Evolutionary conservation across 495 filamentous ascomycete genomes (phyloP).

Genomic region (Penicillium bialowiezense): DNA sequence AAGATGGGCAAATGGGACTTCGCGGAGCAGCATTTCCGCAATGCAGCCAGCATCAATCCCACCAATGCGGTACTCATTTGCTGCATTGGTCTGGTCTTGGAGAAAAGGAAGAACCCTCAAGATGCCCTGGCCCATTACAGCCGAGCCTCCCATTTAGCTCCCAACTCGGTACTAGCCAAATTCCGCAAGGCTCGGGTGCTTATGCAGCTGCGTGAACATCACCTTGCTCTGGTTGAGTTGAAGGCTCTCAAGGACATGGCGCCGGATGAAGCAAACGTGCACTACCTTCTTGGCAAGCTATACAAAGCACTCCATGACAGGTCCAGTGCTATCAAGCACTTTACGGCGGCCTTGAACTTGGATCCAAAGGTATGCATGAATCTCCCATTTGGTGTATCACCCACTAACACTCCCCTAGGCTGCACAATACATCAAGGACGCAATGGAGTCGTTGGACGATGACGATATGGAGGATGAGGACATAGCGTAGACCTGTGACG

Average conservation of each 20-base stretch:
- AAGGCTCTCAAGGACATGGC: slow-evolving; percentile 82
- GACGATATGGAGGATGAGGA: slow-evolving; percentile 75
- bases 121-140: slow-evolving; percentile 77
- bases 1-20: slow-evolving; percentile 90
- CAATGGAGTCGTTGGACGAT: slow-evolving; percentile 85
- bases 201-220: slow-evolving; percentile 68
- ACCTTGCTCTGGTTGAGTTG: slow-evolving; percentile 73
- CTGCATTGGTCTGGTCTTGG: slow-evolving; percentile 84
- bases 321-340: slow-evolving; percentile 79
- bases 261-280: slow-evolving; percentile 92
- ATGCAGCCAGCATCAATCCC: slow-evolving; percentile 83
- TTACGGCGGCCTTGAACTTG: slow-evolving; percentile 89
- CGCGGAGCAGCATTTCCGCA: slow-evolving; percentile 85
- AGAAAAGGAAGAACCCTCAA: slow-evolving; percentile 77
- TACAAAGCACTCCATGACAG: slow-evolving; percentile 81
- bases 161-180: slow-evolving; percentile 72
- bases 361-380: slow-evolving; percentile 81
- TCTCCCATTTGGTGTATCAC: slow-evolving; percentile 18
- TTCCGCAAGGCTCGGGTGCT: slow-evolving; percentile 91
- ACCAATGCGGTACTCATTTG: slow-evolving; percentile 86
- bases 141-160: slow-evolving; percentile 76
- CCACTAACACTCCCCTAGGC: slow-evolving; percentile 53
- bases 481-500: slow-evolving; percentile 36
- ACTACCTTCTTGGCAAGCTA: slow-evolving; percentile 84
- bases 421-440: slow-evolving; percentile 85